These are phyloP conservation scores for Botryotinia globosa DNA, from an alignment of 2,329 filamentous ascomycete species.

Conservation along the genomic window DNA sequence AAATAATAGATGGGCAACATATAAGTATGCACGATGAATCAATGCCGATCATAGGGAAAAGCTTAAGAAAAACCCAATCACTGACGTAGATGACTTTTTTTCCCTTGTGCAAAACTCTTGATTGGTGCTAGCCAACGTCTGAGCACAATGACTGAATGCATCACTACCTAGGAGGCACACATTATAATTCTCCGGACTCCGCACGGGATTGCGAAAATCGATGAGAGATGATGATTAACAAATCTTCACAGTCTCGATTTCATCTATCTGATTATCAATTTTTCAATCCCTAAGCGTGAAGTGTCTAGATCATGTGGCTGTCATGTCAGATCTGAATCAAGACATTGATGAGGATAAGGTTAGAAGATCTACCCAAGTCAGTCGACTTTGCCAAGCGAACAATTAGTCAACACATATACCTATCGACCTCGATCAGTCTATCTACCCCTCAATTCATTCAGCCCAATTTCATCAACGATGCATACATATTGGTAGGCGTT, in stretches of 20 bases:
- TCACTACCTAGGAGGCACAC: not conserved
- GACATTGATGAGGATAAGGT: not conserved
- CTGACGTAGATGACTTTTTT: slow-evolving; percentile 17
- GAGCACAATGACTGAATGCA: not conserved
- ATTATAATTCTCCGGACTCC: not conserved
- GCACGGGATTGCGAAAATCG: not conserved
- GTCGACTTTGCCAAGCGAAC: not conserved
- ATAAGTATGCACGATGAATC: not conserved
- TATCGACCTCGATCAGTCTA: not conserved
- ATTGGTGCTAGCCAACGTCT: not conserved
- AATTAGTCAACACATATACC: not conserved
- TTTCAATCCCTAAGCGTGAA: not conserved
- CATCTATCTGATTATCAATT: not conserved
- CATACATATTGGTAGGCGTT: not conserved
- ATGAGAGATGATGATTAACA: not conserved
- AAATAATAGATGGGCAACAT: not conserved
- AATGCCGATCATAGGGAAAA: not conserved
- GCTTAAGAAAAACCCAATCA: not conserved
- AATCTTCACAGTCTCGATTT: too few species aligned
- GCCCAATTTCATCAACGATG: not conserved
- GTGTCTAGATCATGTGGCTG: not conserved
- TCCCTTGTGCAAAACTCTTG: not conserved
- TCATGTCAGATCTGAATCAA: not conserved
- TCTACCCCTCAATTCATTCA: not conserved
- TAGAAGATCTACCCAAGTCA: not conserved